Evolutionary conservation across 148 eudicot species (phyloP), one percentile per base, ranked within the genome.

Genomic region (Chenopodium berlandieri): DNA sequence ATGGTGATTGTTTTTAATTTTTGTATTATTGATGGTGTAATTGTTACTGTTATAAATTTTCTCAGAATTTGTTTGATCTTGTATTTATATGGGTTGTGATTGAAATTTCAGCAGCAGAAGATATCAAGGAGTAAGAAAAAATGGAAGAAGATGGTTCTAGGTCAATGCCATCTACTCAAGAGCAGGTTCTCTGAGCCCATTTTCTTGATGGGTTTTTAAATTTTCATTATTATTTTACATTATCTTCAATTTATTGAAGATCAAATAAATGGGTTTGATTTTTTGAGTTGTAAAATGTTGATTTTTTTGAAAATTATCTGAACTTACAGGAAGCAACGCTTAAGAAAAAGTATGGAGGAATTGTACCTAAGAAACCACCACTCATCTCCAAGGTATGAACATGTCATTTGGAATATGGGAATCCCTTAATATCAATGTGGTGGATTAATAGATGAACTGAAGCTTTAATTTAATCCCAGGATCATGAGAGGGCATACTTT

Each of bases 401-500:
- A 44, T 58, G 46, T 77, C 67, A 71, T 76, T 23, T n/a, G 6
- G 52, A 17, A 54, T 10, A 68, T 75, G 71, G 34, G 54, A 25
- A 16, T 34, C 10, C 70, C 54, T 20, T 32, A 32, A 20, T 65
- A 65, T 13, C 11, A 75, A 79, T 75, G 30, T 73, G 56, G 37
- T 78, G 40, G 16, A 73, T 48, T 25, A 44, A 16, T 2, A 17
- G 67, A 73, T 63, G 67, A 74, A 25, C 81, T 81, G 23, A 81
- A 77, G 64, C 52, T 79, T 31, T 81, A 56, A 66, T 69, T 72
- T 85, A 85, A 82, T 90, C 46, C 4, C 88, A 95, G 99, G 99
- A 95, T 85, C 97, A 93, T 84, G 99, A 95, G 78, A 93, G 99
- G 78, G 98, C 99, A 58, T 95, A 90, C 84, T 95, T 95, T 79